Base-by-base conservation (phyloP, 345 rosid genomes). In the Syzygium oleosum region DNA sequence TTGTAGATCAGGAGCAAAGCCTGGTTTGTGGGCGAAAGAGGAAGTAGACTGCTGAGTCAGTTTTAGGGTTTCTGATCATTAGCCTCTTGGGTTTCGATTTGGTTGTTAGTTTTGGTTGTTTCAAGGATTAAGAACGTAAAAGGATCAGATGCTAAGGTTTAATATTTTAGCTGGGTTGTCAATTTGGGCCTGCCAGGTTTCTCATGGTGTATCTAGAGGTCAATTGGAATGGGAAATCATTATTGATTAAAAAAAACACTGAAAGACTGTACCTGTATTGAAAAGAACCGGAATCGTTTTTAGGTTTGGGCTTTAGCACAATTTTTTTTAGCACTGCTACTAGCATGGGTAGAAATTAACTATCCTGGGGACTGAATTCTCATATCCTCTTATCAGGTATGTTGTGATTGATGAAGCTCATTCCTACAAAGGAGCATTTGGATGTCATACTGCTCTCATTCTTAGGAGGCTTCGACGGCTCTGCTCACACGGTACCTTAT, bases 361-460 rank as follows among this genome's bases (percentile, higher is more conserved):
- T 84, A 16, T 14, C 59, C 88, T 10, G 11, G 43, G 29, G 11
- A 58, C 80, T 89, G 46, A 58, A 52, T 86, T 53, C 85, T 88
- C 61, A 84, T 86, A 27, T 56, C 59, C 4, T 52, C 83, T 84
- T 55, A 55, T 86, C 89, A 97, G 99, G 93, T 97, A 91, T 91
- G 90, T 97, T 87, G 96, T 97, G 88, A 92, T 96, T 89, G 99
- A 97, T 93, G 99, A 97, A 94, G 97, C 99, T 91, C 99, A 97
- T 94, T 89, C 92, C 88, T 97, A 97, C 89, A 96, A 94, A 90
- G 99, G 99, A 90, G 97, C 99, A 90, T 96, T 97, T 90, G 99
- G 99, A 87, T 97, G 98, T 87, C 99, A 97, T 90, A 94, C 98
- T 86, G 96, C 99, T 91, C 95, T 97, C 53, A 96, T 97, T 92